A percentile compares a stretch with the other conserved stretches of the same genome.
phyloP scores from a whole-genome alignment of 2,329 filamentous ascomycete genomes.

The Teratosphaeria epicoccoides region DNA sequence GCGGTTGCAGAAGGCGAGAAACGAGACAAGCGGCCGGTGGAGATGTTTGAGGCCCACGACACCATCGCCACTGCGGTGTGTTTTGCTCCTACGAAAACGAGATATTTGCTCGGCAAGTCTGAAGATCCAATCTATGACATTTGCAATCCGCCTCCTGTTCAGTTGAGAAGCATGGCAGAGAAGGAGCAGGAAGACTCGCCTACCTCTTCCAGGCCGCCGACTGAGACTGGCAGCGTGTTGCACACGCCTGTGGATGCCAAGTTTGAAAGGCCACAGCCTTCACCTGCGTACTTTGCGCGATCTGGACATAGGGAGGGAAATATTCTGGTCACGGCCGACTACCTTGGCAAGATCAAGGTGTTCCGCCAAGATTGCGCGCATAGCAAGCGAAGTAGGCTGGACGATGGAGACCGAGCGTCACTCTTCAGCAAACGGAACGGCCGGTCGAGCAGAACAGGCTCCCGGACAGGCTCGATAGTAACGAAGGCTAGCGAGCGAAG shows the following conservation, averaged over 20 bases:
- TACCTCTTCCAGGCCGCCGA: conserved; percentile 39
- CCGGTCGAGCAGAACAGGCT: conserved; percentile 31
- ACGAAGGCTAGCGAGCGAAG: conserved; percentile 29
- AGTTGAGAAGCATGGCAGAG: conserved; percentile 64
- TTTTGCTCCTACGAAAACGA: conserved; percentile 69
- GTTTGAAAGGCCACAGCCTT: conserved; percentile 42
- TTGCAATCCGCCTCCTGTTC: conserved; percentile 88
- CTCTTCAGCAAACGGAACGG: conserved; percentile 60
- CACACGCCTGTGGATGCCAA: conserved; percentile 20
- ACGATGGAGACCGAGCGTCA: conserved; percentile 58
- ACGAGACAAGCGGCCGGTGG: conserved; percentile 70
- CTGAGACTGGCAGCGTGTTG: conserved; percentile 29
- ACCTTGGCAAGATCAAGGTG: conserved; percentile 79
- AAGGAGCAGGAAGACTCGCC: conserved; percentile 26
- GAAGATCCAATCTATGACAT: conserved; percentile 92
- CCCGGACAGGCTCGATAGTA: conserved; percentile 18
- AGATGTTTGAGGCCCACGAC: conserved; percentile 83
- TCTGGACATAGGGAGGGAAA: conserved; percentile 70
- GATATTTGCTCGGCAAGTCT: conserved; percentile 66
- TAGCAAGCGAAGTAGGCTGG: conserved; percentile 58
- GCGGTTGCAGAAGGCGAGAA: conserved; percentile 49
- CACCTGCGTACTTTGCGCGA: conserved; percentile 66
- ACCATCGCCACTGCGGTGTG: conserved; percentile 82
- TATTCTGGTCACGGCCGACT: conserved; percentile 86
- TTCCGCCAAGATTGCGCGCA: conserved; percentile 91